Evolutionary conservation across 1,139 yeast species (phyloP).

Genomic region (Taiozyma onychis): DNA sequence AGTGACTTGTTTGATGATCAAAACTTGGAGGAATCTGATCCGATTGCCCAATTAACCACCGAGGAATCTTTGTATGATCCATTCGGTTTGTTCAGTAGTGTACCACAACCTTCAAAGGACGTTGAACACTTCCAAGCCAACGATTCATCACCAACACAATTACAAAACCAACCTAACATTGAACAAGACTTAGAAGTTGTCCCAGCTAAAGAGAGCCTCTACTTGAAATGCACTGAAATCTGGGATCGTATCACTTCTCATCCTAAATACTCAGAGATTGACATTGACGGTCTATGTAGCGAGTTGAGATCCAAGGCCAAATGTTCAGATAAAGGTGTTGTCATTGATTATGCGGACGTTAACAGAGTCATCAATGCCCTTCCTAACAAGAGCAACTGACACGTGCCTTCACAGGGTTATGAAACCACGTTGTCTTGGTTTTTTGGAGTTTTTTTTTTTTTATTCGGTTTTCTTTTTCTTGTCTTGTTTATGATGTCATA

Average conservation of each 20-base stretch:
- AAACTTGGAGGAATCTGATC: conserved; percentile 8
- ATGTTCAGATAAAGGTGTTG: conserved; percentile 89
- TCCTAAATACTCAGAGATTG: conserved; percentile 88
- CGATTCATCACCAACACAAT: conserved; percentile 4
- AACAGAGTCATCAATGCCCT: conserved; percentile 35
- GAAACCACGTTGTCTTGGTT: not conserved
- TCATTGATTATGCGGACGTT: conserved; percentile 74
- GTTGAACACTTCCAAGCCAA: not conserved
- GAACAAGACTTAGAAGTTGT: conserved; percentile 35
- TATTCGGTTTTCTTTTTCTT: not conserved
- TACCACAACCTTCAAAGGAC: conserved; percentile 1
- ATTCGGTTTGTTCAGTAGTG: conserved; percentile 28
- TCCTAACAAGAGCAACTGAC: not conserved
- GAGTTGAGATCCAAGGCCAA: conserved; percentile 93
- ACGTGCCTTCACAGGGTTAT: not conserved
- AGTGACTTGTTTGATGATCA: conserved; percentile 16
- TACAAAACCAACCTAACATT: not conserved
- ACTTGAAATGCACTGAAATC: conserved; percentile 77
- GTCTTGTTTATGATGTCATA: not conserved
- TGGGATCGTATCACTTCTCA: conserved; percentile 96
- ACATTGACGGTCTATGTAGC: conserved; percentile 85
- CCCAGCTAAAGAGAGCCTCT: conserved; percentile 45
- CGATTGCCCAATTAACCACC: conserved; percentile 28
- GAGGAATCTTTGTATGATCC: conserved; percentile 74
- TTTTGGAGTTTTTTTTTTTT: not conserved